Conservation (phyloP, 768 basidiomycete species). For the Strobilomyces dryophilus region DNA sequence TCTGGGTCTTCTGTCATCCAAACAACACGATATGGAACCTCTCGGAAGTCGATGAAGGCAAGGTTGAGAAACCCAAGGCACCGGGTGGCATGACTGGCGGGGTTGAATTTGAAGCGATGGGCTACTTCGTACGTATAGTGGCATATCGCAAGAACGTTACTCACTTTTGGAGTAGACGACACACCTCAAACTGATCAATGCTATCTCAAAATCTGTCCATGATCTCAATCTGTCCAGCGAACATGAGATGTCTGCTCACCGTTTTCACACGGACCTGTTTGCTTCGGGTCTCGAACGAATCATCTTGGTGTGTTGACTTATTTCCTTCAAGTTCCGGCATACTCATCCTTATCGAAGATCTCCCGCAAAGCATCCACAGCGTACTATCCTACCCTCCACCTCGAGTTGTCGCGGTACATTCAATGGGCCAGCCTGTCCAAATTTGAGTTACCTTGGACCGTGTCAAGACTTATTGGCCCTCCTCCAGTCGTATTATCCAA, state of each 20-base stretch:
- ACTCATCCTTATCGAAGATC: constrained; percentile 48
- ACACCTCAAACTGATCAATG: constrained; percentile 85
- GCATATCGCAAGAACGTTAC: neutral
- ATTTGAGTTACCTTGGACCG: constrained; percentile 76
- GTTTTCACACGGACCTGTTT: constrained; percentile 85
- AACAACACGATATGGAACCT: constrained; percentile 90
- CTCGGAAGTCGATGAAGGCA: constrained; percentile 74
- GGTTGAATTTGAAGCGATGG: constrained; percentile 97
- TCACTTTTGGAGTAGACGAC: constrained; percentile 54
- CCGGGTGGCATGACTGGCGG: constrained; percentile 99
- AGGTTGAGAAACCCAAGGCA: constrained; percentile 86
- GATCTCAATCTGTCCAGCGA: constrained; percentile 63
- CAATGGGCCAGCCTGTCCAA: constrained; percentile 58
- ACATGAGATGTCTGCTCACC: constrained; percentile 71
- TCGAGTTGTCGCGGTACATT: constrained; percentile 90
- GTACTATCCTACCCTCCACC: constrained; percentile 92
- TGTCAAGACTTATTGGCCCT: constrained; percentile 72
- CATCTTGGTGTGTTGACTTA: constrained; percentile 57
- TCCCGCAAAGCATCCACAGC: constrained; percentile 91
- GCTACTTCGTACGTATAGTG: constrained; percentile 72
- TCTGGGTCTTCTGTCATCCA: constrained; percentile 97
- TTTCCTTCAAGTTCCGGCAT: neutral
- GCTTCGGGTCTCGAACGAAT: constrained; percentile 89
- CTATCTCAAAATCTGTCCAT: constrained; percentile 62
- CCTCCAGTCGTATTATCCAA: constrained; percentile 67